Evolutionary conservation across 129 eudicot genomes (phyloP), one percentile per base, ranked within the genome.

Genomic region (Saposhnikovia divaricata): DNA sequence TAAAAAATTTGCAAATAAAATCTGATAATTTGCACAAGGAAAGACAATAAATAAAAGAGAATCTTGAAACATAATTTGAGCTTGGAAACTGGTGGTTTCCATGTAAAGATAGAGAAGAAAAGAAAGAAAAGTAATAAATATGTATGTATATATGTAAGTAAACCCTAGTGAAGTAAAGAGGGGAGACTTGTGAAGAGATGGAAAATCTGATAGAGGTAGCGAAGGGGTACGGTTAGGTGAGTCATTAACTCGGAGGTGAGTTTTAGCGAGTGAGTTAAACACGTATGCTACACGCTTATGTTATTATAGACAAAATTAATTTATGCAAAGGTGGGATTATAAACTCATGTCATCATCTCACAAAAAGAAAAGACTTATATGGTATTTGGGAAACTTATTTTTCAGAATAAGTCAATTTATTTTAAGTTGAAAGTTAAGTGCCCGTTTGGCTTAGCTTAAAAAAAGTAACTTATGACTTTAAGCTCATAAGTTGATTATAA

Each of bases 161-260:
- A 68, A 68, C 73, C 73, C 73, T 68, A 68, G 72, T 25, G 38
- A 66, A 25, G 40, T 66, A 66, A 66, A 10, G 38, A 28, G 73
- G 73, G 73, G 23, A 34, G 42, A 27, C 42, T 68, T 68, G 21
- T 68, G 19, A 34, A 68, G 23, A 31, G 23, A 23, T 13, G 42
- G 73, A 68, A 27, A 16, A 31, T 68, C 42, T 68, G 73, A 68
- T 31, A 68, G 73, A 25, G 43, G 42, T 4, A 31, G 23, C 31
- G 73, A 68, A 68, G 18, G 73, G 73, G 73, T 68, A 68, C 73
- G 73, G 73, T 31, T 68, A 28, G 73, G 73, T 68, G 73, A 68
- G 73, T 68, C 73, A 68, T 68, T 6, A 31, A 68, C 73, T 68
- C 73, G 73, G 73, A 68, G 72, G 73, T 34, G 73, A 68, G 73